Evolutionary conservation across 2,329 filamentous ascomycete species (phyloP), one percentile per base, ranked within the genome.

Genomic region (Lanzia echinophila): DNA sequence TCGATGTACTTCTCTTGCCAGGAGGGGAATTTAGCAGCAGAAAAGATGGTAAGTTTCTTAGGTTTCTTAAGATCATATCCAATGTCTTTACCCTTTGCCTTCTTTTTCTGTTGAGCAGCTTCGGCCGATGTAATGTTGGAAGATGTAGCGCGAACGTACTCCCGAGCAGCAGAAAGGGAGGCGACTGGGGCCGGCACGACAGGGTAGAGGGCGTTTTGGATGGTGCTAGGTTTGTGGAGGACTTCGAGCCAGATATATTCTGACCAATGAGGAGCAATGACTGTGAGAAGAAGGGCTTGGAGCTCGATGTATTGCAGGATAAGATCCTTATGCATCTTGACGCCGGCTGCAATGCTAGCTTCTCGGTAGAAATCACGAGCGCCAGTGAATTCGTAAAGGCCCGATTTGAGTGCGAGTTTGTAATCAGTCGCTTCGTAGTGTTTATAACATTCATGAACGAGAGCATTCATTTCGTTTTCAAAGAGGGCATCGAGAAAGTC

Each of bases 181-280:
- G 85, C 73, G 58, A 87, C 77, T 1, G 84, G 76, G 20, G 79
- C 77, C 1, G 86, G 81, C 0, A 89, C 83, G 48, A 79, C 73
- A 13, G 90, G 90, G 78, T 82, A 96, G 39, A 76, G 76, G 12
- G 88, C 90, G 50, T 84, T 82, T 73, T 97, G 91, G 64, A 99
- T 82, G 7, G 86, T 87, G 53, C 77, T 73, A 34, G 80, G 70
- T 75, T 88, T 90, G 68, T 87, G 82, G 57, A 99, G 82, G 2
- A 97, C 83, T 72, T 97, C 92, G 52, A 87, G 82, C 90, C 90
- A 97, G 68, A 99, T 83, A 72, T 95, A 87, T 68, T 99, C 94
- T 45, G 89, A 79, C 86, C 90, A 97, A 72, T 99, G 94, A 55
- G 94, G 92, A 2, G 92, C 86, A 58, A 97, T 84, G 49, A 90